Evolutionary conservation across 768 basidiomycete species (phyloP).

Genomic region (Russula brevipes): DNA sequence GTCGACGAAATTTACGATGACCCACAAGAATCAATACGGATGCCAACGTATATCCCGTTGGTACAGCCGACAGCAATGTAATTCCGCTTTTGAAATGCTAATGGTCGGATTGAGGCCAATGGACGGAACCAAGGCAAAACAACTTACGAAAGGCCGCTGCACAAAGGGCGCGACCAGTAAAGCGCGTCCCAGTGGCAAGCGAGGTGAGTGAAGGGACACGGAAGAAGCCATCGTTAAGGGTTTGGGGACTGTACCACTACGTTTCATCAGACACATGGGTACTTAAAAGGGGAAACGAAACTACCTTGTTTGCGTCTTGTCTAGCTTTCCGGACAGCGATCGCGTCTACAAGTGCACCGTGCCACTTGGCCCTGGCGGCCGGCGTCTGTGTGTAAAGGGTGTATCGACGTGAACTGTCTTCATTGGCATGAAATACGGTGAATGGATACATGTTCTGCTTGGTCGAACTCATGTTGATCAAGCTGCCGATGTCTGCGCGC

Average conservation of each 20-base stretch:
- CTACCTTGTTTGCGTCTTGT: conserved; percentile 70
- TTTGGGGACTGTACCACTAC: conserved; percentile 64
- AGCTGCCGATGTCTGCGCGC: conserved; percentile 49
- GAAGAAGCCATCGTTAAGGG: conserved; percentile 59
- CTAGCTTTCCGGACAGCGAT: conserved; percentile 57
- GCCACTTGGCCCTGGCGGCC: conserved; percentile 56
- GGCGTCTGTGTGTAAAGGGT: conserved; percentile 66
- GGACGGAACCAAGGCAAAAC: not conserved
- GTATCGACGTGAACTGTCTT: conserved; percentile 53
- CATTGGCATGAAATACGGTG: conserved; percentile 66
- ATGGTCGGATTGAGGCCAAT: conserved; percentile 10
- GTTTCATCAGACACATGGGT: not conserved
- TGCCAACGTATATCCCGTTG: conserved; percentile 65
- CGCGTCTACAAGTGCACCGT: conserved; percentile 53
- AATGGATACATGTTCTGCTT: conserved; percentile 65
- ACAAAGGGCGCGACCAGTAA: conserved; percentile 55
- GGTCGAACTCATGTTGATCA: conserved; percentile 51
- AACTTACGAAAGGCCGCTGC: conserved; percentile 62
- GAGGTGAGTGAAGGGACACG: conserved; percentile 37
- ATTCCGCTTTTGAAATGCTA: conserved; percentile 47
- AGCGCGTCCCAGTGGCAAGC: conserved; percentile 31
- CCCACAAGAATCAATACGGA: conserved; percentile 52
- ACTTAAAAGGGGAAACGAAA: conserved; percentile 17
- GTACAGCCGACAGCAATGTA: conserved; percentile 63
- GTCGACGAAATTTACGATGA: conserved; percentile 7